phyloP scores from a whole-genome alignment of 305 asterid species.

The Nicotiana rustica region DNA sequence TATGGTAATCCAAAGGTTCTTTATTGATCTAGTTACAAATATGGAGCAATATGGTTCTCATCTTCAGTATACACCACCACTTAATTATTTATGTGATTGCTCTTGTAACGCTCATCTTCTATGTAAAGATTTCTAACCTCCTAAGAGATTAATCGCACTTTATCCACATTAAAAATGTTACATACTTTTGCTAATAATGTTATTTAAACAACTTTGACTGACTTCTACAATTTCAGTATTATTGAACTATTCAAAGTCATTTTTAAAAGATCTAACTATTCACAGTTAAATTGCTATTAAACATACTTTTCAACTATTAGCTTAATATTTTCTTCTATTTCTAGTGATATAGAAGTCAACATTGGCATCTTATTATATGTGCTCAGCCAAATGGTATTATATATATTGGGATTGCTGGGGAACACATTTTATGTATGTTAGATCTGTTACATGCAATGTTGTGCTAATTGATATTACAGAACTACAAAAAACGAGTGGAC shows the following conservation, averaged over 20 bases:
- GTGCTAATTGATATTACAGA: not conserved
- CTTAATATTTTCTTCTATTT: not conserved
- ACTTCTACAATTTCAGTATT: not conserved
- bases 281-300: slow-evolving; percentile 9
- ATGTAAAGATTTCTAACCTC: not conserved
- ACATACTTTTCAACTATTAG: slow-evolving; percentile 1
- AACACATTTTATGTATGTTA: not conserved
- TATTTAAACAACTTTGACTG: not conserved
- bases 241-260: not conserved
- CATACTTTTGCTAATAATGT: not conserved
- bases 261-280: not conserved
- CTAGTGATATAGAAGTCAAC: not conserved
- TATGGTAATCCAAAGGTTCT: not conserved
- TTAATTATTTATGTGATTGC: not conserved
- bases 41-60: not conserved
- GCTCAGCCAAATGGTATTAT: slow-evolving; percentile 4
- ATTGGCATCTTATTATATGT: slow-evolving; percentile 22
- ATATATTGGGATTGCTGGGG: not conserved
- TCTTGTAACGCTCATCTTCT: not conserved
- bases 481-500: not conserved
- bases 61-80: slow-evolving; percentile 9
- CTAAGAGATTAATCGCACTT: not conserved
- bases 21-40: not conserved
- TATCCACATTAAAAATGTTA: not conserved
- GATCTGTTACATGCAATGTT: not conserved